phyloP scores from a whole-genome alignment of 306 rosid species.

The Ormosia emarginata region DNA sequence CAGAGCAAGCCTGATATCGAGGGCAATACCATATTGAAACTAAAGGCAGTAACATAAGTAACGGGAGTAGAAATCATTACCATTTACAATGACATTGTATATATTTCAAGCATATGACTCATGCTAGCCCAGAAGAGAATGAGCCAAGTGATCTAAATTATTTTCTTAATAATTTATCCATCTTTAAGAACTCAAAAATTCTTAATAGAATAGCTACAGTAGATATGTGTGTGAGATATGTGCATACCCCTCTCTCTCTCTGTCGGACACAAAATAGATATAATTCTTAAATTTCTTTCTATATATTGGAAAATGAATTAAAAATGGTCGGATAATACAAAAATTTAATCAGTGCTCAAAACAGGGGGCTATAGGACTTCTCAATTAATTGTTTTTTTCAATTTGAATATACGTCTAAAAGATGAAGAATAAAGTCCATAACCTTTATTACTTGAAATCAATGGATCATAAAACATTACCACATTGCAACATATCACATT shows the following conservation, averaged over 20 bases:
- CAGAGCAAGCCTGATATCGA: too few relatives aligned
- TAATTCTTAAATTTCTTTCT: background rate
- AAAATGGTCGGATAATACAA: background rate
- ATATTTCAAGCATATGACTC: too few relatives aligned
- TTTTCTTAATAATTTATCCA: too few relatives aligned
- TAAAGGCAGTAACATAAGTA: too few relatives aligned
- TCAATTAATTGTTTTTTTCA: background rate
- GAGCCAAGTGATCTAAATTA: too few relatives aligned
- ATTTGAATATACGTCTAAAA: constrained; percentile 4
- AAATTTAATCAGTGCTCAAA: background rate
- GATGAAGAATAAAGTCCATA: background rate
- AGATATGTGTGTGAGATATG: too few relatives aligned
- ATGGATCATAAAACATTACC: background rate
- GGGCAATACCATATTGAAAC: too few relatives aligned
- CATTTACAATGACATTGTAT: too few relatives aligned
- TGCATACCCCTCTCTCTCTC: background rate
- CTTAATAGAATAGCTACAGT: too few relatives aligned
- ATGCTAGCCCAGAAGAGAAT: too few relatives aligned
- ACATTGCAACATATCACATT: background rate
- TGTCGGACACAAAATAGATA: background rate
- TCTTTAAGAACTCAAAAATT: too few relatives aligned
- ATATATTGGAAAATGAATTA: background rate
- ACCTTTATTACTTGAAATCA: background rate
- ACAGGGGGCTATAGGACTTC: background rate
- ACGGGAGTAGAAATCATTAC: too few relatives aligned